Evolutionary conservation across 371 early-diverging fungal species (phyloP).

Genomic region (Lichtheimia hyalospora): DNA sequence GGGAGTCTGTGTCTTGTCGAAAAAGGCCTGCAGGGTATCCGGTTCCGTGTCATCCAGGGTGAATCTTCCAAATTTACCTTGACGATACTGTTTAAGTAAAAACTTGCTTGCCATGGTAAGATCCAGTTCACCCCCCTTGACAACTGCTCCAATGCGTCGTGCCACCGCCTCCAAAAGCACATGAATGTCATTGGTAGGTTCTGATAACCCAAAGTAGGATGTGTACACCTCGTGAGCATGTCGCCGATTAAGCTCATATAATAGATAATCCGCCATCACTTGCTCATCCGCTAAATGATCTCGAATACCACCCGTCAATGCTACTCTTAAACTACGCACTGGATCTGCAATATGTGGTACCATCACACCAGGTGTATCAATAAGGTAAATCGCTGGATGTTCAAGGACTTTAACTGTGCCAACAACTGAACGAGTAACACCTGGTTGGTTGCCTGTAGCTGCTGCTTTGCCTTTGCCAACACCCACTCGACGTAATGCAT

Average conservation of each 20-base stretch:
- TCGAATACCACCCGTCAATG: conserved; percentile 85
- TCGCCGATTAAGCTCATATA: conserved; percentile 76
- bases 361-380: conserved; percentile 94
- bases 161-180: conserved; percentile 64
- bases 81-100: conserved; percentile 72
- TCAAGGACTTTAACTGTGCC: conserved; percentile 84
- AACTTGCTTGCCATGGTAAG: conserved; percentile 65
- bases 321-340: conserved; percentile 73
- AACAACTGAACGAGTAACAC: conserved; percentile 84
- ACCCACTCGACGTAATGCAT: conserved; percentile 77
- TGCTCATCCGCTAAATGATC: conserved; percentile 83
- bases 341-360: conserved; percentile 82
- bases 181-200: conserved; percentile 70
- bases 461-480: conserved; percentile 80
- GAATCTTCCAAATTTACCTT: conserved; percentile 68
- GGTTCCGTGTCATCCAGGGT: conserved; percentile 73
- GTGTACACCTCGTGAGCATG: conserved; percentile 33
- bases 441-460: conserved; percentile 84
- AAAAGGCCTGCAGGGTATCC: conserved; percentile 50
- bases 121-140: conserved; percentile 72
- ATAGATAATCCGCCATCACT: conserved; percentile 86
- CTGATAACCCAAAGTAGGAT: conserved; percentile 27
- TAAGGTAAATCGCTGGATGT: conserved; percentile 84
- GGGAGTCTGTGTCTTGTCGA: conserved; percentile 37
- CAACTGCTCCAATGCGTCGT: conserved; percentile 74